phyloP scores from a whole-genome alignment of 495 filamentous ascomycete species.

The Aspergillus baeticus region DNA sequence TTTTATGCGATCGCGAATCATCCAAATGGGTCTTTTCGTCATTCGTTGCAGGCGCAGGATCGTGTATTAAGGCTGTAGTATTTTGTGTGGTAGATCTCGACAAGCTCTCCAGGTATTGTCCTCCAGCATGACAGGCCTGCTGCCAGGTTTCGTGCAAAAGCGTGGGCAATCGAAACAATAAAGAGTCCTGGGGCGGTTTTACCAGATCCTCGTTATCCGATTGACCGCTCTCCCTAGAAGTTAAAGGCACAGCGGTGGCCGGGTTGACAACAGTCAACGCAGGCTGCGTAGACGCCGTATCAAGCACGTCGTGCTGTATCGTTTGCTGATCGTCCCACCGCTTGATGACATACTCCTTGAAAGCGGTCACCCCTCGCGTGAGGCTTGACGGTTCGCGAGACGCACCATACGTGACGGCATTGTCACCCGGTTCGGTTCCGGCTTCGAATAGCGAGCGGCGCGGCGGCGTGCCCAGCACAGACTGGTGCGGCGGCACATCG shows the following conservation, averaged over 20 bases:
- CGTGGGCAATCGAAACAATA: conserved; percentile 7
- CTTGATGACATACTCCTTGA: conserved; percentile 34
- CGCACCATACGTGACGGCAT: conserved; percentile 13
- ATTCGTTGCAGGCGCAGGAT: not conserved
- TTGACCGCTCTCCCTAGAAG: conserved; percentile 5
- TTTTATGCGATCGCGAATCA: not conserved
- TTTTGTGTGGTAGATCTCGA: not conserved
- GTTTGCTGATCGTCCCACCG: conserved; percentile 32
- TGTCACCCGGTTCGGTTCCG: conserved; percentile 21
- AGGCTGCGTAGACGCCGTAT: conserved; percentile 10
- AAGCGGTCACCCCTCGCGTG: conserved; percentile 32
- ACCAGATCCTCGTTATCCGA: not conserved
- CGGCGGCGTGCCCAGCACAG: conserved; percentile 11
- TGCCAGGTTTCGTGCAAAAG: conserved; percentile 27
- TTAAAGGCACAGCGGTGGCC: conserved; percentile 12
- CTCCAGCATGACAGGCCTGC: conserved; percentile 33
- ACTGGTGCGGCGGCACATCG: conserved; percentile 10
- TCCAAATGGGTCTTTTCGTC: not conserved
- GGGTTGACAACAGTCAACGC: conserved; percentile 19
- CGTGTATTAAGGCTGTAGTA: not conserved
- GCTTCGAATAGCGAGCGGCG: conserved; percentile 22
- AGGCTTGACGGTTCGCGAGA: conserved; percentile 22
- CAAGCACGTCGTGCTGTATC: conserved; percentile 15
- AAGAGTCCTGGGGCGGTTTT: not conserved
- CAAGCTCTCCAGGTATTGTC: conserved; percentile 13